Conservation (phyloP, 2,329 filamentous ascomycete genomes). For the Paracoccidioides lutzii region DNA sequence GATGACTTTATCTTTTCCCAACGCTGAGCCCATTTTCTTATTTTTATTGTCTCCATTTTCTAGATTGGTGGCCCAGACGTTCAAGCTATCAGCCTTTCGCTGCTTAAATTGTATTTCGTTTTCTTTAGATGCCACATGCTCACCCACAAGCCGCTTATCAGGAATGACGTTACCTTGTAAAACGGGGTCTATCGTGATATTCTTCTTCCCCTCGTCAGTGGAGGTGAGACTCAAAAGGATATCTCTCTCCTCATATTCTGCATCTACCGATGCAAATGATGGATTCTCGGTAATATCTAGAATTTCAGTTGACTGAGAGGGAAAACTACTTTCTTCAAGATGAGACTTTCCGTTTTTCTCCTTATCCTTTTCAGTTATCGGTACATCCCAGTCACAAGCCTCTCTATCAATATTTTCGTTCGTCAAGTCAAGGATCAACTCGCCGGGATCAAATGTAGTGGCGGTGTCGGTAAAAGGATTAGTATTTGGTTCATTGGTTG, state of each 20-base stretch:
- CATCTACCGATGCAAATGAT: background rate
- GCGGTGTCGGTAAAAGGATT: background rate
- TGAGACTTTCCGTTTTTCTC: slow-evolving; percentile 13
- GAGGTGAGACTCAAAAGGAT: background rate
- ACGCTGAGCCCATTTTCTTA: background rate
- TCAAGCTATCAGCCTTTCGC: background rate
- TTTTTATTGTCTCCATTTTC: background rate
- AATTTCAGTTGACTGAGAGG: background rate
- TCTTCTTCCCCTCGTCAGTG: slow-evolving; percentile 1
- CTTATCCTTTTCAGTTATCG: slow-evolving; percentile 2
- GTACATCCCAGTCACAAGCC: background rate
- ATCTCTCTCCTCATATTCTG: background rate
- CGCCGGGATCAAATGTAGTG: background rate
- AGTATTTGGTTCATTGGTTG: background rate
- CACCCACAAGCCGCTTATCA: background rate
- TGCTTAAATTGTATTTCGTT: background rate
- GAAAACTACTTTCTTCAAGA: background rate
- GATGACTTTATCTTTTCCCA: background rate
- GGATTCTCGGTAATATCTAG: background rate
- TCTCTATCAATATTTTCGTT: background rate
- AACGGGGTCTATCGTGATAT: background rate
- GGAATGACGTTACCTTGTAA: background rate
- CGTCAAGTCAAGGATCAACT: background rate
- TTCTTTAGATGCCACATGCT: background rate
- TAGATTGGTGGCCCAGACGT: background rate